Percentiles rank a stretch among this genome's conserved stretches.
Conservation (phyloP, 2,329 filamentous ascomycete genomes). For the Stachybotrys chartarum region DNA sequence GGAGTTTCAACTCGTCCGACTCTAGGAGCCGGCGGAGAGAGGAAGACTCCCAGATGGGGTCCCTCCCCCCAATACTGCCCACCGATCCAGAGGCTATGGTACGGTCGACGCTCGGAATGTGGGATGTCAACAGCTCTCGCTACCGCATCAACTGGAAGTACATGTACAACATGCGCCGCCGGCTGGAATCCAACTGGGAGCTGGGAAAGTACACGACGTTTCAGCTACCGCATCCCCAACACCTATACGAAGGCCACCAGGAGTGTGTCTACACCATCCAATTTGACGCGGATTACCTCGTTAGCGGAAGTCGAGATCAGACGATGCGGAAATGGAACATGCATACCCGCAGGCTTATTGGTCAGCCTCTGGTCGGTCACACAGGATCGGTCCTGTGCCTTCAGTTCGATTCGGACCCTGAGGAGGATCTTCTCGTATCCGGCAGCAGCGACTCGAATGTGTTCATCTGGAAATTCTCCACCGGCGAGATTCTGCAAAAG, state of each 20-base stretch:
- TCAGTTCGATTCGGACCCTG: conserved; percentile 83
- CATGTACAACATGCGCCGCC: conserved; percentile 79
- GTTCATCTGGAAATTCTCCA: conserved; percentile 90
- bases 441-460: conserved; percentile 89
- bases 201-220: conserved; percentile 77
- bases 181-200: conserved; percentile 88
- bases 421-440: conserved; percentile 89
- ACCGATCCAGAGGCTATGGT: conserved; percentile 23
- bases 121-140: conserved; percentile 37
- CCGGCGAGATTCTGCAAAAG: conserved; percentile 71
- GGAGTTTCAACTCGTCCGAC: conserved; percentile 19
- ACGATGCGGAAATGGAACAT: conserved; percentile 89
- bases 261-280: conserved; percentile 97
- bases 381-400: conserved; percentile 84
- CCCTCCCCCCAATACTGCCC: conserved; percentile 19
- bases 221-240: conserved; percentile 77
- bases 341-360: conserved; percentile 68
- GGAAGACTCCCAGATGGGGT: conserved; percentile 22
- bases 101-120: conserved; percentile 43
- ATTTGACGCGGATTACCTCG: conserved; percentile 75
- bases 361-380: conserved; percentile 70
- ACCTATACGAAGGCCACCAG: conserved; percentile 74
- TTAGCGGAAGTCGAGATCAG: conserved; percentile 87
- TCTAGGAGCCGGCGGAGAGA: conserved; percentile 28
- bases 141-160: conserved; percentile 85